These are phyloP conservation scores for Simmondsia chinensis DNA, from an alignment of 148 eudicot genomes.

Conservation along the genomic window DNA sequence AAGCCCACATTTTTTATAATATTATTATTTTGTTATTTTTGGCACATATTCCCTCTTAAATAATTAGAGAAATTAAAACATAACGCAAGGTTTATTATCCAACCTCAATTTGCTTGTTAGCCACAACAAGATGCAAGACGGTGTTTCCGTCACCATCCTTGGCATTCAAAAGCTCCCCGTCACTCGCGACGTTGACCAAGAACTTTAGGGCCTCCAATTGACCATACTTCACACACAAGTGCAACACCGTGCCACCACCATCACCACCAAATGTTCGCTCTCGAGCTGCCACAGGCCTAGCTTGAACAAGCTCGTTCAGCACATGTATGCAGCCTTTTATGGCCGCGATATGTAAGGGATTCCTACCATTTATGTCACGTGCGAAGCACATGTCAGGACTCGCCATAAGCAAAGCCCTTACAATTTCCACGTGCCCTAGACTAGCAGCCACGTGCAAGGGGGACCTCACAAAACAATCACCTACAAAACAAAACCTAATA, in stretches of 20 bases:
- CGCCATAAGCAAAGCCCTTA: background rate
- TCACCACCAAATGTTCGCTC: slow-evolving; percentile 1
- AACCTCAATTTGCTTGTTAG: background rate
- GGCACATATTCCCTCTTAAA: background rate
- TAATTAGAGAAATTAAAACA: background rate
- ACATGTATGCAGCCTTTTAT: slow-evolving; percentile 4
- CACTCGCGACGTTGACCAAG: background rate
- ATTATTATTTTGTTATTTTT: background rate
- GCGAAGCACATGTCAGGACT: slow-evolving; percentile 4
- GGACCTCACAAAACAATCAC: no score
- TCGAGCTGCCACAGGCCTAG: background rate
- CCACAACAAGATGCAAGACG: slow-evolving; percentile 6
- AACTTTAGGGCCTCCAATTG: background rate
- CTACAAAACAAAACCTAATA: no score
- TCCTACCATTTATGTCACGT: slow-evolving; percentile 6
- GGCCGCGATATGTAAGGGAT: slow-evolving; percentile 7
- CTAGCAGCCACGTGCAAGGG: no score
- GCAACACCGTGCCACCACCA: slow-evolving; percentile 4
- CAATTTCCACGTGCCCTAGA: slow-evolving; percentile 4
- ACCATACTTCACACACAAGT: slow-evolving; percentile 11
- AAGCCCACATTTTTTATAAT: no score
- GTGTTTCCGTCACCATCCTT: slow-evolving; percentile 5
- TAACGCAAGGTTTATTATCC: background rate
- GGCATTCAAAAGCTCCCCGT: slow-evolving; percentile 1
- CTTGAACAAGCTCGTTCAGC: slow-evolving; percentile 4